Evolutionary conservation across 1,139 yeast species (phyloP).

Genomic region (Sugiyamaella castrensis): DNA sequence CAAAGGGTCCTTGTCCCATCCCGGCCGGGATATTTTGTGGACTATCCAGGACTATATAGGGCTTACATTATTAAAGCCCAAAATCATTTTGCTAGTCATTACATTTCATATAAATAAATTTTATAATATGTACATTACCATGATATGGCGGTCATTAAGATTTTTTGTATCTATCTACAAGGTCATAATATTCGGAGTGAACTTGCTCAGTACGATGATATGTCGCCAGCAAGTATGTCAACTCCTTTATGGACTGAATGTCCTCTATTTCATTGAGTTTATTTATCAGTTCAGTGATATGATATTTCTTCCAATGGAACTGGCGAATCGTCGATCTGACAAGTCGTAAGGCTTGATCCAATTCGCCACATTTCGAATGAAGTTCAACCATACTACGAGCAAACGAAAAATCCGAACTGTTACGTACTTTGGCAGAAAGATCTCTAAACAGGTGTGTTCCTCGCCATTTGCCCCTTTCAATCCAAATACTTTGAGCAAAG

Average conservation of each 20-base stretch:
- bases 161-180: constrained; percentile 7
- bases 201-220: constrained; percentile 9
- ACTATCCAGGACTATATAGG: too few relatives aligned
- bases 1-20: too few relatives aligned
- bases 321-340: constrained; percentile 63
- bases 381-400: constrained; percentile 62
- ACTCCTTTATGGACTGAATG: constrained; percentile 17
- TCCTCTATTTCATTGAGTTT: constrained; percentile 44
- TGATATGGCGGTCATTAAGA: background rate
- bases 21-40: too few relatives aligned
- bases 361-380: constrained; percentile 49
- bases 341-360: constrained; percentile 69
- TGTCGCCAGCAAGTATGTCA: constrained; percentile 11
- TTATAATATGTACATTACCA: constrained; percentile 4
- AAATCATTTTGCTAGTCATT: background rate
- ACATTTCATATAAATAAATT: background rate
- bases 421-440: constrained; percentile 43
- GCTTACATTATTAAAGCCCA: too few relatives aligned
- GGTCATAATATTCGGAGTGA: constrained; percentile 7
- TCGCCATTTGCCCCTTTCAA: constrained; percentile 72
- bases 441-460: constrained; percentile 49
- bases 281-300: constrained; percentile 28
- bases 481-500: constrained; percentile 68
- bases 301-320: constrained; percentile 59
- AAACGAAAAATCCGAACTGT: constrained; percentile 59